A percentile compares a stretch with the other conserved stretches of the same genome.
Conservation (phyloP, 2,329 filamentous ascomycete species). For the Trichoderma afroharzianum region DNA sequence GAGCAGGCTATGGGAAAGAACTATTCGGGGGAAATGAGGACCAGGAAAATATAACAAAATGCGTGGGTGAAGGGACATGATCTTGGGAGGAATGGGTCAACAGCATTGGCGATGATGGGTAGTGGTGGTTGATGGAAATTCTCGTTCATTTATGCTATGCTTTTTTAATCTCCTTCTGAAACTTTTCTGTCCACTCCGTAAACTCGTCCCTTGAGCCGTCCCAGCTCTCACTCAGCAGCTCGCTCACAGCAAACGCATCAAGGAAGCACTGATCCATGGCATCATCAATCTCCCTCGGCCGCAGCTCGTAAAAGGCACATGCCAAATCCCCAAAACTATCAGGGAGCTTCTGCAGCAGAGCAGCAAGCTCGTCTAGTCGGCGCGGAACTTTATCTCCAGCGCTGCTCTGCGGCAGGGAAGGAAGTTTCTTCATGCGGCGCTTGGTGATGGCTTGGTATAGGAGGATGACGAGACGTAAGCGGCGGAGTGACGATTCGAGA, state of each 20-base stretch:
- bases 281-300: constrained; percentile 54
- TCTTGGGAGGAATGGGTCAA: not conserved
- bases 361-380: constrained; percentile 55
- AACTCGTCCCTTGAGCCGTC: constrained; percentile 69
- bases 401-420: constrained; percentile 38
- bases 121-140: not conserved
- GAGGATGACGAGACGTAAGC: constrained; percentile 63
- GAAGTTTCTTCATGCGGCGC: constrained; percentile 61
- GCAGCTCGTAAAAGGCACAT: constrained; percentile 67
- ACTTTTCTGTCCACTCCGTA: constrained; percentile 66
- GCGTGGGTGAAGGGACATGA: not conserved
- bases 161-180: constrained; percentile 51
- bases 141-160: not conserved
- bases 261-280: constrained; percentile 58
- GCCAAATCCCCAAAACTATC: constrained; percentile 69
- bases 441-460: constrained; percentile 69
- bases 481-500: constrained; percentile 60
- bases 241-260: constrained; percentile 54
- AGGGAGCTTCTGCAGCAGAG: constrained; percentile 56
- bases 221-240: constrained; percentile 59
- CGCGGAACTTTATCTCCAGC: constrained; percentile 31
- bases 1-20: not conserved
- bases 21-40: not conserved
- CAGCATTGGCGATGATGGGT: not conserved
- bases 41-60: not conserved